These are phyloP conservation scores for Aureobasidium zeae DNA, from an alignment of 2,329 filamentous ascomycete species.

Conservation along the genomic window DNA sequence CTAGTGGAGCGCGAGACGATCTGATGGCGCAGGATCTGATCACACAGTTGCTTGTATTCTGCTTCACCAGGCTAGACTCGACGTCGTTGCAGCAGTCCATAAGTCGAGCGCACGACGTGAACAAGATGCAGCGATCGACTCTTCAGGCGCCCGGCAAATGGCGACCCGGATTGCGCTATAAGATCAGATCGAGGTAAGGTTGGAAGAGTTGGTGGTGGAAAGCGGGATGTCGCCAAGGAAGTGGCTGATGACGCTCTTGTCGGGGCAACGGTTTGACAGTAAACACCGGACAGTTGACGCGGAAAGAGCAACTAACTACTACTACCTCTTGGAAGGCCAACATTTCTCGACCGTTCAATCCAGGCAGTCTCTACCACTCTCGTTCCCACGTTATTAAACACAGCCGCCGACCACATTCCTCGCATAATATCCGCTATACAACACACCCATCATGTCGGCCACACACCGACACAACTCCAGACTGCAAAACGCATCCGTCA, in stretches of 20 bases:
- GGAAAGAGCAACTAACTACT: too few species aligned
- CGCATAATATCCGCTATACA: conserved; percentile 8
- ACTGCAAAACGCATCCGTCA: conserved; percentile 14
- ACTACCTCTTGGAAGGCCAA: too few species aligned
- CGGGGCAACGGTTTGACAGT: conserved; percentile 1
- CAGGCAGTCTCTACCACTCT: conserved; percentile 26
- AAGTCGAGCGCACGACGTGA: too few species aligned
- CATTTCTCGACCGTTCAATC: conserved; percentile 2
- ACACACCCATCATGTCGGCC: conserved; percentile 11
- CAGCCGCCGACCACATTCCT: conserved; percentile 12
- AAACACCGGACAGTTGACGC: too few species aligned
- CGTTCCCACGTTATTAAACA: conserved; percentile 29
- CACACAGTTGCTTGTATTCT: too few species aligned
- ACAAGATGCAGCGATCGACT: too few species aligned
- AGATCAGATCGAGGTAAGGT: not conserved
- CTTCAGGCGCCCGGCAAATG: too few species aligned
- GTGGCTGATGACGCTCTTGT: not conserved
- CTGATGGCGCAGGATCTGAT: too few species aligned
- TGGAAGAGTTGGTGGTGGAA: not conserved
- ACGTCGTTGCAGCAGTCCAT: too few species aligned
- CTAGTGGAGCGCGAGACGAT: too few species aligned
- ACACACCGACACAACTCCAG: conserved; percentile 15
- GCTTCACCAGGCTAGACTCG: too few species aligned
- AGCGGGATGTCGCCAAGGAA: not conserved
- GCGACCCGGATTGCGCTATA: too few species aligned